Evolutionary conservation across 495 filamentous ascomycete genomes (phyloP), one percentile per base, ranked within the genome.

Genomic region (Penicillium argentinense): DNA sequence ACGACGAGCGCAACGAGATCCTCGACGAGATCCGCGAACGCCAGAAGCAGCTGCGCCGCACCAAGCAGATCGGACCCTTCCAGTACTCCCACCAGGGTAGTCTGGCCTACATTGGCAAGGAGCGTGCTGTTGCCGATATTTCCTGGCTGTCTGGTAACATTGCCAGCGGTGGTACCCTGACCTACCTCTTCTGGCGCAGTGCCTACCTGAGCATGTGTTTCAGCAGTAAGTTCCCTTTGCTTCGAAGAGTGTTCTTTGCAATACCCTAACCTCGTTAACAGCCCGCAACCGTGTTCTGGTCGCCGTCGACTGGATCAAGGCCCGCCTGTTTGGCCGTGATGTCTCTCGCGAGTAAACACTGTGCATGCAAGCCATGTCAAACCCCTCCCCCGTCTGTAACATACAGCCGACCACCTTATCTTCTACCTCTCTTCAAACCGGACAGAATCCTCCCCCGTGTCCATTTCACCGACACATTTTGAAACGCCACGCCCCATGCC

Each of bases 191-290:
- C 82, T 98, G 93, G 93, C 79, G 89, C 67, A 90, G 85, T 64
- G 95, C 93, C 40, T 99, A 99, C 69, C 75, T 99, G 69, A 95
- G 86, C 80, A 99, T 99, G 93, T 97, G 91, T 81, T 99, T 97
- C 68, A 96, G 91, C 81, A 88, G 88, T 89, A 80, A 79, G 87
- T 85, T 58, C 18, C 24, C 14, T 49, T 17, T 42, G 24, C 46
- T 37, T 42, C 42, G 11, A 32, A 14, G 28, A 25, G 6, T 8
- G 25, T 13, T 33, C 23, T 12, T 36, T 49, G 21, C 51, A 61
- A 42, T 63, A 57, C 41, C 44, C 49, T 38, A 33, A 11, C 37
- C 30, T 36, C 11, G 7, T 19, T 9, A 54, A 30, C 53, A 89
- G 86, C 84, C 32, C 86, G 93, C 50, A 99, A 97, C 72, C 85